Base-by-base conservation (phyloP, 371 early-diverging fungal genomes). In the Amoeboaphelidium protococcarum region DNA sequence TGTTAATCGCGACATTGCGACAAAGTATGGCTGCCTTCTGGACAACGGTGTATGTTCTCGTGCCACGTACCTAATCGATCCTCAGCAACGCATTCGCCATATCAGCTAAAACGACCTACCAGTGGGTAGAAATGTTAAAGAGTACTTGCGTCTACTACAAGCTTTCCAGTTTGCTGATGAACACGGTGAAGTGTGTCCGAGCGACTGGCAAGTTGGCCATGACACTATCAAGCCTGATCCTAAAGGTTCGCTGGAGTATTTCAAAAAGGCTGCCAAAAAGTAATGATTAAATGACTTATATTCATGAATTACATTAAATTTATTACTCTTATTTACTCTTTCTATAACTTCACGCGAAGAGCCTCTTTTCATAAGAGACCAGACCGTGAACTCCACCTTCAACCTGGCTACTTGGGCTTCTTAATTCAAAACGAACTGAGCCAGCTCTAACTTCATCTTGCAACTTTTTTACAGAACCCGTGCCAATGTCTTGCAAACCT, bases 381-480 rank as follows among this genome's bases (percentile, higher is more conserved):
- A 92, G 69, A 16, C 80, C 82, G 59, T 94, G 90, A 47, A 94
- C 90, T 58, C 88, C 88, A 50, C 94, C 94, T 65, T 94, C 94
- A 60, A 81, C 58, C 68, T 90, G 91, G 25, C 90, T 91, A 58
- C 82, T 78, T 25, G 88, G 77, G 40, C 85, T 82, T 52, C 94
- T 74, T 61, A 76, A 74, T 69, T 94, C 89, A 52, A 94, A 94
- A 50, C 91, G 75, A 41, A 89, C 78, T 31, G 58, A 52, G 26
- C 86, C 89, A 12, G 41, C 50, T 26, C 59, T 58, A 46, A 84
- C 84, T 48, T 61, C 66, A 1, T 68, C 60, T 61, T 70, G 71
- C 55, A 94, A 63, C 44, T 66, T 58, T 23, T 57, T 54, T 41
- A 88, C 55, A 47, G 66, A 67, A 16, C 50, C 58, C 40, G 71